phyloP scores from a whole-genome alignment of 495 filamentous ascomycete species.

The Penicillium maclennaniae region DNA sequence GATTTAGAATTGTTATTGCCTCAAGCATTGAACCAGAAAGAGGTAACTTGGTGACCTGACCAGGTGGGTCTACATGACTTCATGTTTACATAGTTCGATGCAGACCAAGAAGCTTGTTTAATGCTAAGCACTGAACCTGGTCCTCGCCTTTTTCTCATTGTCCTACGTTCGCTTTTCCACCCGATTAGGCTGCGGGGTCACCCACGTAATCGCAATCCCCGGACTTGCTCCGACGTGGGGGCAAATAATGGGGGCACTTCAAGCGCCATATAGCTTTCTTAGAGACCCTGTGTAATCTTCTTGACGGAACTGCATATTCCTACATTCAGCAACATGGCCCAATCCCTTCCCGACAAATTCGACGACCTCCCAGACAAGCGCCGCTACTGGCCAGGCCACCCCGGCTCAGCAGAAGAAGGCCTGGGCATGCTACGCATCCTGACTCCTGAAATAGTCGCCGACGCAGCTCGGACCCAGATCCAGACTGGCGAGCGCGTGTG shows the following conservation, averaged over 20 bases:
- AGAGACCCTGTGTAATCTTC: neutral
- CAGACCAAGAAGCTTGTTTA: no score
- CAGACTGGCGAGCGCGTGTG: conserved; percentile 47
- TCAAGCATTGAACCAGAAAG: conserved; percentile 4
- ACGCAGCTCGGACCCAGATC: conserved; percentile 45
- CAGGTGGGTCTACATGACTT: neutral
- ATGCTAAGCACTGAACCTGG: neutral
- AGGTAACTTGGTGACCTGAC: no score
- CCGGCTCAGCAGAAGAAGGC: conserved; percentile 47
- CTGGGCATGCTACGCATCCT: conserved; percentile 52
- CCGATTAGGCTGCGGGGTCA: conserved; percentile 9
- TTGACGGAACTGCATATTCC: neutral
- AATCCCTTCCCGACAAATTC: conserved; percentile 33
- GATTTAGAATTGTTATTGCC: conserved; percentile 15
- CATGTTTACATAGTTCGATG: no score
- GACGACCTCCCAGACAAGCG: conserved; percentile 50
- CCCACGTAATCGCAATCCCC: conserved; percentile 4
- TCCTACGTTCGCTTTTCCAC: neutral
- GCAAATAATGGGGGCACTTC: neutral
- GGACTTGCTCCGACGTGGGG: conserved; percentile 13
- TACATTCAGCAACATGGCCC: conserved; percentile 16
- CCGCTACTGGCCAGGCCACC: conserved; percentile 43
- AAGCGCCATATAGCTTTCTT: neutral
- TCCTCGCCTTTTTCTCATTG: neutral
- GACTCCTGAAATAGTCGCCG: conserved; percentile 45